Conservation (phyloP, 345 rosid genomes). For the Aegle marmelos region DNA sequence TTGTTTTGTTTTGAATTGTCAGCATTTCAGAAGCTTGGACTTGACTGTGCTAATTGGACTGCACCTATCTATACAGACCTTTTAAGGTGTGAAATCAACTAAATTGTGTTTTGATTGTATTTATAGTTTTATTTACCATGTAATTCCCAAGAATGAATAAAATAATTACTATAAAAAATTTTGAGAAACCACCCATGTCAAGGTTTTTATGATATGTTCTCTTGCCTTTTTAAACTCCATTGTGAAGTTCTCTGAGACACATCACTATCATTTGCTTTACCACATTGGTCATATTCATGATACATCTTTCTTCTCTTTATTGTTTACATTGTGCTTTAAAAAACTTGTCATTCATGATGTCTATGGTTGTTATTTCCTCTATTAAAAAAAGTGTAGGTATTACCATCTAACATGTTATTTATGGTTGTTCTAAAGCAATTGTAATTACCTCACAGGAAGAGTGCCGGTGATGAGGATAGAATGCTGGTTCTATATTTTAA, state of each 20-base stretch:
- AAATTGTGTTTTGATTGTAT: neutral
- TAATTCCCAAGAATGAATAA: neutral
- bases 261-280: neutral
- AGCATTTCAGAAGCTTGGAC: slow-evolving; percentile 95
- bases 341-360: neutral
- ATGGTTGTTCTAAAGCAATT: slow-evolving; percentile 8
- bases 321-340: neutral
- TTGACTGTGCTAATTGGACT: slow-evolving; percentile 96
- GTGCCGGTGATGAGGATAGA: slow-evolving; percentile 83
- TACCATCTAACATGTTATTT: neutral
- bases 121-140: neutral
- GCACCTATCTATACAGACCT: slow-evolving; percentile 79
- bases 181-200: neutral
- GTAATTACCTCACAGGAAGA: slow-evolving; percentile 48
- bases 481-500: slow-evolving; percentile 83
- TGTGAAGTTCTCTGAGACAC: neutral
- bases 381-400: neutral
- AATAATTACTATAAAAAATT: neutral
- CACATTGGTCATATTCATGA: neutral
- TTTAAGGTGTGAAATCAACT: slow-evolving; percentile 41
- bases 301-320: neutral
- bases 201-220: neutral
- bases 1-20: slow-evolving; percentile 5
- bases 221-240: neutral
- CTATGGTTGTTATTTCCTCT: neutral